Evolutionary conservation across 208 protist species (phyloP), one percentile per base, ranked within the genome.

Genomic region (Wallacemonas sp.): DNA sequence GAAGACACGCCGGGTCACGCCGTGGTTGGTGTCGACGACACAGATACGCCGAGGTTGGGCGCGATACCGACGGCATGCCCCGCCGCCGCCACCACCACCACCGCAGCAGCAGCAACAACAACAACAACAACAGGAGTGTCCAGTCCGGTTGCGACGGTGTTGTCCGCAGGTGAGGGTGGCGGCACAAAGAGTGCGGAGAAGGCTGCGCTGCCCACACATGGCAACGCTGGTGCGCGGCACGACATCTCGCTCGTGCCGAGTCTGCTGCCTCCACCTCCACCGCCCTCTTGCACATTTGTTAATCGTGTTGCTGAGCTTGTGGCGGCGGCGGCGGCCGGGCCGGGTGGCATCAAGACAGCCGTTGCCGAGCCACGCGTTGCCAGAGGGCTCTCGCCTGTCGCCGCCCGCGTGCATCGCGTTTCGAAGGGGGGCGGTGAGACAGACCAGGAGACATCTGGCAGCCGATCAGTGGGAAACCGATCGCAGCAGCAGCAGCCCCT

Each of bases 401-500:
- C 26, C 30, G 15, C 51, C 14, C 3, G 6, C 51, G 28, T n/a
- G 12, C 30, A 31, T 5, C 51, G 14, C 12, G 30, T 26, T 8
- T 58, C 36, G 51, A 26, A 31, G 3, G 30, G 15, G 8, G 28
- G 5, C 31, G 4, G 30, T 9, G 51, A 58, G 15, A 8, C n/a
- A 4, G 51, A 58, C 51, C 28, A 17, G 19, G 51, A 58, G 30
- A 0, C 51, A 19, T 21, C 28, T 6, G 41, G 1, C 30, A 19
- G 15, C 30, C 26, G 28, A 11, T 58, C 51, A 4, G 0, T 58
- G 30, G 30, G 30, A 3, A 58, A 19, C 22, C 51, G 51, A 26
- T 38, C 51, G 26, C 51, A 58, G n/a, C n/a, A n/a, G n/a, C n/a
- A n/a, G n/a, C n/a, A n/a, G 51, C 51, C 41, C 21, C 28, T 58